Conservation (phyloP, 169 alveolate species). For the Theileria annulata region DNA sequence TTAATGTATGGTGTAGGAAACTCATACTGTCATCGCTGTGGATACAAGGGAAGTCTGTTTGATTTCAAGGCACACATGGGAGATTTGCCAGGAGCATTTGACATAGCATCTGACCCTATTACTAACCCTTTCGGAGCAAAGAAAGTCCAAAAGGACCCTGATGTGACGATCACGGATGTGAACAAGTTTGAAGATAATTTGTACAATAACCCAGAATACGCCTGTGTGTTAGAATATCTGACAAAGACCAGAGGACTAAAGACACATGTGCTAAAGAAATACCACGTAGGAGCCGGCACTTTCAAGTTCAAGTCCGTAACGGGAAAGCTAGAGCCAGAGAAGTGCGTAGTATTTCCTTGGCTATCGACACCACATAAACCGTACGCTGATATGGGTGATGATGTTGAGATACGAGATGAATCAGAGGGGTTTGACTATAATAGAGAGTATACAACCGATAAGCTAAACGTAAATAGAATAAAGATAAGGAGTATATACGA, state of each 20-base stretch:
- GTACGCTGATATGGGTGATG: background rate
- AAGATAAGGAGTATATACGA: constrained; percentile 76
- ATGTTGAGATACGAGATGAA: background rate
- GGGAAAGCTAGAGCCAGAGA: constrained; percentile 63
- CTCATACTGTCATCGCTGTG: constrained; percentile 85
- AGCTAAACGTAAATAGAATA: constrained; percentile 60
- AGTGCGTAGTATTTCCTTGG: constrained; percentile 70
- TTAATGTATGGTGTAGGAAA: constrained; percentile 64
- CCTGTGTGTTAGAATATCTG: constrained; percentile 78
- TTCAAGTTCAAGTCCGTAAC: constrained; percentile 33
- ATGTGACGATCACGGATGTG: constrained; percentile 58
- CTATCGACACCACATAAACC: constrained; percentile 14
- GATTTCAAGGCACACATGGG: constrained; percentile 84
- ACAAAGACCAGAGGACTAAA: constrained; percentile 78
- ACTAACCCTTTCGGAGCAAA: constrained; percentile 27
- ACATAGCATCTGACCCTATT: constrained; percentile 44
- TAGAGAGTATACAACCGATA: background rate
- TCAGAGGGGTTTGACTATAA: constrained; percentile 6
- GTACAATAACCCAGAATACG: constrained; percentile 64
- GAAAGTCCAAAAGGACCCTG: constrained; percentile 22
- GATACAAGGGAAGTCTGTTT: constrained; percentile 82
- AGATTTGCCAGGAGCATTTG: constrained; percentile 69
- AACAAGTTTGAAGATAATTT: constrained; percentile 70
- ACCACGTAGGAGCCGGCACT: constrained; percentile 83
- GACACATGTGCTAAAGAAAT: constrained; percentile 76